Evolutionary conservation across 2,329 filamentous ascomycete species (phyloP), one percentile per base, ranked within the genome.

Genomic region (Parastagonospora nodorum): DNA sequence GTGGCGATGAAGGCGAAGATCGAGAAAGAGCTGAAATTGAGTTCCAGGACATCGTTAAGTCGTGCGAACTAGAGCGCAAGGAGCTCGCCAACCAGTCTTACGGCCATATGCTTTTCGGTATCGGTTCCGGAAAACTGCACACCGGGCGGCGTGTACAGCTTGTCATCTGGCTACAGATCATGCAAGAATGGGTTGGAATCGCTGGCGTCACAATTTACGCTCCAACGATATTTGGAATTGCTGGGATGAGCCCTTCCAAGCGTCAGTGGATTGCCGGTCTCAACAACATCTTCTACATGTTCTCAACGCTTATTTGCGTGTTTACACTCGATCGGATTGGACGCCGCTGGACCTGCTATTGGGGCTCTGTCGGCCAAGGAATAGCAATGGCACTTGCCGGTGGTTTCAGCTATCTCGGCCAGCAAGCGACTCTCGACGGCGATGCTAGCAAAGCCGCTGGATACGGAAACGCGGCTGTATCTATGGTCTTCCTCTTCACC

Each of bases 401-500:
- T 5, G 87, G 80, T 0, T 82, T 88, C 45, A 83, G 84, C 0
- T 80, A 83, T 16, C 70, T 82, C 2, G 81, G 78, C 4, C 79
- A 82, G 60, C 75, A 63, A 60, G 82, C 74, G 39, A 80, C 71
- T 37, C 77, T 69, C 2, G 76, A 75, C 1, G 78, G 77, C 7
- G 75, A 84, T 14, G 50, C 72, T 0, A 63, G 60, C 8, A 80
- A 79, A 24, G 79, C 80, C 0, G 77, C 75, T 29, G 75, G 76
- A 0, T 86, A 83, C 42, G 85, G 85, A 29, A 83, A 82, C 0
- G 88, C 87, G 0, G 87, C 87, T 0, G 87, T 85, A 0, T 83
- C 84, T 0, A 88, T 90, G 73, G 84, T 91, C 14, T 91, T 89
- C 66, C 76, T 88, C 40, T 89, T 86, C 68, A 88, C 84, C 0